phyloP scores from a whole-genome alignment of 768 basidiomycete species.

The Boletus rufocinnamomeus region DNA sequence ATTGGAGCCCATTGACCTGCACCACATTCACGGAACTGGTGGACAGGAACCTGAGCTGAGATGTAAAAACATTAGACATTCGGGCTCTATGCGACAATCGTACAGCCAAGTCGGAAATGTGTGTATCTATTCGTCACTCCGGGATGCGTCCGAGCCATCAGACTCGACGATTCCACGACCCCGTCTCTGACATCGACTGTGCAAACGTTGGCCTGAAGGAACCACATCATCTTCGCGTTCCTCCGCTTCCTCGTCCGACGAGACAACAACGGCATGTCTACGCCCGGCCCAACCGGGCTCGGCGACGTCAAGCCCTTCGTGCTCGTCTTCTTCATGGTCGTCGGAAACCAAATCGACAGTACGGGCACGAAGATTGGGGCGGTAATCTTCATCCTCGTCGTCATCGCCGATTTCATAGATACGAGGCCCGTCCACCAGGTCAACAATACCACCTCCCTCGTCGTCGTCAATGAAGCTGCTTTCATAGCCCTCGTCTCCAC shows the following conservation, averaged over 20 bases:
- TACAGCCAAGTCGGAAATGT: background rate
- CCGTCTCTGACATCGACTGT: background rate
- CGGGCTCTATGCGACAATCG: background rate
- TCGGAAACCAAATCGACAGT: slow-evolving; percentile 14
- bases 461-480: slow-evolving; percentile 61
- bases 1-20: background rate
- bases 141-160: slow-evolving; percentile 23
- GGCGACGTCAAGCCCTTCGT: background rate
- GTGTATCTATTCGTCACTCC: slow-evolving; percentile 10
- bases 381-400: slow-evolving; percentile 12
- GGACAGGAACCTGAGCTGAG: too few relatives aligned
- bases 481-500: slow-evolving; percentile 46
- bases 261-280: background rate
- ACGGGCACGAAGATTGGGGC: background rate
- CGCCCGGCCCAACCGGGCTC: background rate
- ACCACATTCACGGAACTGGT: too few relatives aligned
- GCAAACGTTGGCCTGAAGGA: background rate
- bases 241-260: slow-evolving; percentile 24
- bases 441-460: slow-evolving; percentile 10
- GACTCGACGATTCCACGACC: slow-evolving; percentile 18
- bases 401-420: slow-evolving; percentile 29
- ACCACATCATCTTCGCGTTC: slow-evolving; percentile 3
- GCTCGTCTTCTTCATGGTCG: slow-evolving; percentile 13
- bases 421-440: slow-evolving; percentile 13
- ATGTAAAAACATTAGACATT: background rate